A percentile compares a stretch with the other conserved stretches of the same genome.
phyloP scores from a whole-genome alignment of 805 yeast genomes.

The Saccharomycopsis capsularis region DNA sequence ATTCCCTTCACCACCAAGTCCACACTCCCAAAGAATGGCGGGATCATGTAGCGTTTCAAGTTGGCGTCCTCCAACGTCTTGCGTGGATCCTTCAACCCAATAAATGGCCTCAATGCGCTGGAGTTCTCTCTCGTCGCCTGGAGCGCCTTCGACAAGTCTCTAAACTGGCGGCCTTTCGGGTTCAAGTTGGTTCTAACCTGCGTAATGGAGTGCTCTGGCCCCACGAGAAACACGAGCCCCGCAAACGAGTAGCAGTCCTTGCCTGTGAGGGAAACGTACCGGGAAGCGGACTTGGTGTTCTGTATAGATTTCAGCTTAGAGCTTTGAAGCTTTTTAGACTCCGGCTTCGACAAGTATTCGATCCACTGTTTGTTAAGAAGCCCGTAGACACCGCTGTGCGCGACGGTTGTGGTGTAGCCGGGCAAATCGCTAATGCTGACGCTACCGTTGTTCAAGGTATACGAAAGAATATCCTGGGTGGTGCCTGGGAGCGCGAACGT shows the following conservation, averaged over 20 bases:
- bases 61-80: constrained; percentile 11
- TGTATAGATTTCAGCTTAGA: constrained; percentile 22
- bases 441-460: constrained; percentile 5
- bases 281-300: constrained; percentile 25
- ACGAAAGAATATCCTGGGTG: constrained; percentile 18
- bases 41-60: constrained; percentile 43
- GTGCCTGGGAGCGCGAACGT: constrained; percentile 19
- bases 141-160: constrained; percentile 29
- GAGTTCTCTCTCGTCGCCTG: constrained; percentile 25
- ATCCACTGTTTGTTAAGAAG: constrained; percentile 11
- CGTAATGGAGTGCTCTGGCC: constrained; percentile 45
- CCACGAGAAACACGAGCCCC: constrained; percentile 51
- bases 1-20: constrained; percentile 59
- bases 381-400: constrained; percentile 1
- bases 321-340: constrained; percentile 25
- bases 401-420: constrained; percentile 27
- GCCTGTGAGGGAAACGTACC: constrained; percentile 34
- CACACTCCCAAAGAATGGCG: constrained; percentile 63
- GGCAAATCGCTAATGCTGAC: constrained; percentile 33
- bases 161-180: constrained; percentile 33
- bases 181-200: constrained; percentile 42
- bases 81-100: constrained; percentile 13
- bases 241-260: constrained; percentile 47
- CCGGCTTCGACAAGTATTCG: constrained; percentile 16
- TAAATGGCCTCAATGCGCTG: constrained; percentile 25